phyloP scores from a whole-genome alignment of 2,329 filamentous ascomycete genomes.

The Diaporthe vaccinii region DNA sequence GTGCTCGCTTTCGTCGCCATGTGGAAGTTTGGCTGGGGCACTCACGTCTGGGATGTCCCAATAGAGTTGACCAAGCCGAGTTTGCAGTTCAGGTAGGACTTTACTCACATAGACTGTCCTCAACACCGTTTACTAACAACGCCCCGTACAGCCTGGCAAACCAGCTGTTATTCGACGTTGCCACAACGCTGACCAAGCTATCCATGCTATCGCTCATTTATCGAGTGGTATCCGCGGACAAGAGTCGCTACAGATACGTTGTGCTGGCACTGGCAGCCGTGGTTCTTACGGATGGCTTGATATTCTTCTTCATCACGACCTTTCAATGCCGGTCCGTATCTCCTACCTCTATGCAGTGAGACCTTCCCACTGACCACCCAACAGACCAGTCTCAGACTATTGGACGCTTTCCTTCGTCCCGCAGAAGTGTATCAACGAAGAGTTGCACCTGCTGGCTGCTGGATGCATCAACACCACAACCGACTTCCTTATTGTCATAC shows the following conservation, averaged over 20 bases:
- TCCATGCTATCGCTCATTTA: conserved; percentile 57
- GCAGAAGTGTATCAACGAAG: conserved; percentile 62
- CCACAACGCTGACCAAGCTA: conserved; percentile 56
- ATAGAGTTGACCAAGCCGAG: conserved; percentile 42
- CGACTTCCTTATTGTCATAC: conserved; percentile 67
- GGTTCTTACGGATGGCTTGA: conserved; percentile 49
- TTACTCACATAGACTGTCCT: conserved; percentile 1
- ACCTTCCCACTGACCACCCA: conserved; percentile 44
- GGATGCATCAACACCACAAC: conserved; percentile 72
- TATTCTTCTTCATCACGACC: conserved; percentile 53
- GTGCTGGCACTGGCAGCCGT: conserved; percentile 49
- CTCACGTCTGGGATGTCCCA: conserved; percentile 53
- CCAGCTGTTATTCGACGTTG: conserved; percentile 53
- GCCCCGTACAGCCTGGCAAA: conserved; percentile 47
- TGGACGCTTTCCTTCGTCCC: conserved; percentile 52
- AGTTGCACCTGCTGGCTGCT: conserved; percentile 64
- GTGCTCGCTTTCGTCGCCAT: conserved; percentile 48
- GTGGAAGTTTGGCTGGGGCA: conserved; percentile 48
- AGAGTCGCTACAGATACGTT: conserved; percentile 48
- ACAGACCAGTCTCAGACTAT: conserved; percentile 54
- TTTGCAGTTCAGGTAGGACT: conserved; percentile 48
- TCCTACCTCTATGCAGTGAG: conserved; percentile 41
- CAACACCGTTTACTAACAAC: not conserved
- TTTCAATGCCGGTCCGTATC: conserved; percentile 56
- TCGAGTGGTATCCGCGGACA: conserved; percentile 51